Percentiles rank a stretch among this genome's conserved stretches.
These are phyloP conservation scores for Coffea canephora DNA, from an alignment of 257 asterid species.

Conservation along the genomic window DNA sequence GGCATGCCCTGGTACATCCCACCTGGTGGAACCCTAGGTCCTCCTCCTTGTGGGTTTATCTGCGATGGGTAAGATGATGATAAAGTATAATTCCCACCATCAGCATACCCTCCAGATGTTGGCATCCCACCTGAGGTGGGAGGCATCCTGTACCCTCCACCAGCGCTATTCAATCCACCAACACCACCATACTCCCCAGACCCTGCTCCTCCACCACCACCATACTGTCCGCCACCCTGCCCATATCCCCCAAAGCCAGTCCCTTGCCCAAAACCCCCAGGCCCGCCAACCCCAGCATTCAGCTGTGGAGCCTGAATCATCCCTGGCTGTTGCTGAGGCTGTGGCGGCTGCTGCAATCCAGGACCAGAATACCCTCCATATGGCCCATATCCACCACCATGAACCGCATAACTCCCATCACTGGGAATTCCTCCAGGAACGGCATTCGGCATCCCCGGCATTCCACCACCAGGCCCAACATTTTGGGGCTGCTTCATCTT, in stretches of 20 bases:
- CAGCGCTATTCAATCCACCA: constrained; percentile 48
- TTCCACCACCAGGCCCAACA: constrained; percentile 53
- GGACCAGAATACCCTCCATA: constrained; percentile 50
- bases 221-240: constrained; percentile 38
- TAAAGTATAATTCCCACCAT: constrained; percentile 60
- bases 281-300: constrained; percentile 46
- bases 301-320: constrained; percentile 54
- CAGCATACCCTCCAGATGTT: constrained; percentile 69
- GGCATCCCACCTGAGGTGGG: constrained; percentile 64
- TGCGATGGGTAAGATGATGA: constrained; percentile 53
- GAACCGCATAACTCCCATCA: constrained; percentile 44
- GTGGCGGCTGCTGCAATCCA: constrained; percentile 47
- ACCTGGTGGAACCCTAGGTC: constrained; percentile 68
- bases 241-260: constrained; percentile 41
- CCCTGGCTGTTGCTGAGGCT: constrained; percentile 58
- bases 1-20: constrained; percentile 79
- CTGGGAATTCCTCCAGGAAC: constrained; percentile 29
- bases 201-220: constrained; percentile 42
- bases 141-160: constrained; percentile 66
- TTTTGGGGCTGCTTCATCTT: constrained; percentile 69
- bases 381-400: constrained; percentile 40
- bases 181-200: constrained; percentile 58
- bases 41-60: constrained; percentile 54
- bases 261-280: constrained; percentile 51
- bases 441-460: constrained; percentile 47